Evolutionary conservation across 306 rosid genomes (phyloP).

Genomic region (Leucaena leucocephala): DNA sequence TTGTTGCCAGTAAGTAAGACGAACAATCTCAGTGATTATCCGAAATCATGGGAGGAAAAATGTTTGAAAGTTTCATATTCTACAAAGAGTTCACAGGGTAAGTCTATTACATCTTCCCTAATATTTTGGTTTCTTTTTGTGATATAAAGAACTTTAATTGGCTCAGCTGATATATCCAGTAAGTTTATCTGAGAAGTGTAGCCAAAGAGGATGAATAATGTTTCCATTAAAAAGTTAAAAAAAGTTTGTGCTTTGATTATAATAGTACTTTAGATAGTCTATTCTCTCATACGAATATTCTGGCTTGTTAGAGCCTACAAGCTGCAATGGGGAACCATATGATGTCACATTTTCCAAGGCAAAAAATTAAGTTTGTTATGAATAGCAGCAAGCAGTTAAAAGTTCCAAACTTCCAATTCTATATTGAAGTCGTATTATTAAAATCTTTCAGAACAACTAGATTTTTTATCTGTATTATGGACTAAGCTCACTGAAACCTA

Average conservation of each 20-base stretch:
- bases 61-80: conserved; percentile 8
- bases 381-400: neutral
- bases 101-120: neutral
- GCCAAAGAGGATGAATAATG: neutral
- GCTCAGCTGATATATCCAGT: neutral
- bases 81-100: neutral
- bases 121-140: neutral
- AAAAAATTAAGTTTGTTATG: neutral
- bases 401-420: neutral
- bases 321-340: neutral
- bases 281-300: neutral
- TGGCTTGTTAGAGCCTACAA: neutral
- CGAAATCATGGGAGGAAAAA: neutral
- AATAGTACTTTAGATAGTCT: neutral
- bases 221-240: neutral
- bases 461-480: neutral
- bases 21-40: neutral
- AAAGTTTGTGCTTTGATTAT: neutral
- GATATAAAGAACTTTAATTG: neutral
- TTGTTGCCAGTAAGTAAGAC: neutral
- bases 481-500: neutral
- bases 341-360: neutral
- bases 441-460: neutral
- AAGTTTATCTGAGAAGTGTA: neutral
- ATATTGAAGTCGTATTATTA: neutral